Evolutionary conservation across 1,139 yeast species (phyloP), one percentile per base, ranked within the genome.

Genomic region (Scheffersomyces stambukii): DNA sequence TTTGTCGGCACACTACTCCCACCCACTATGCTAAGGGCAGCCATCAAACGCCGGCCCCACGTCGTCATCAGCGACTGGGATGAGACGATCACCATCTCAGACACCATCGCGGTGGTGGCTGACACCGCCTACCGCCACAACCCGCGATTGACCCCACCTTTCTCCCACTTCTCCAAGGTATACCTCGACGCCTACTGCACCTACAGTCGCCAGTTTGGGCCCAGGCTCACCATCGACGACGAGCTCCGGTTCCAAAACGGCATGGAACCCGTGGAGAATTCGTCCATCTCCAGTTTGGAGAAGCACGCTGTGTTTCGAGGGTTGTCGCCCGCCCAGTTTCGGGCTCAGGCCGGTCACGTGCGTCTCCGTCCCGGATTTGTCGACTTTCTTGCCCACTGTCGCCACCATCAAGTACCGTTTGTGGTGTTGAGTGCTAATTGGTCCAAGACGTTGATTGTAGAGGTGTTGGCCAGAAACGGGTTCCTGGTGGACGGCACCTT

Each of bases 401-500:
- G 39, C 8, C 27, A 24, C 2, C 25, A 35, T 4, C 32, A 46
- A 0, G 45, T 67, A 5, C 73, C 74, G 0, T 52, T 77, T 2
- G 52, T 58, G 7, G 60, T 81, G 2, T 44, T 81, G 16, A 77
- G 85, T 42, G 73, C 79, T 28, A 81, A 80, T 48, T 81, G 89
- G 89, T 69, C 81, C 8, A 60, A 66, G 3, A 25, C 54, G 7
- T 52, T 79, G 20, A 79, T 81, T 32, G 45, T 53, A 15, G 57
- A 57, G 64, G 61, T 4, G 54, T 79, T 23, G 24, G 32, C 5
- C 31, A 26, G 5, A 40, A 57, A 37, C 23, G 75, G 75, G 0
- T n/a, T n/a, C n/a, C n/a, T n/a, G n/a, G 42, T 60, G 23, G 28
- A 30, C 3, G 43, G 46, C 2, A 43, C 43, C 8, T 36, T 42